These are phyloP conservation scores for Lachnellula subtilissima DNA, from an alignment of 2,329 filamentous ascomycete species.

Conservation along the genomic window DNA sequence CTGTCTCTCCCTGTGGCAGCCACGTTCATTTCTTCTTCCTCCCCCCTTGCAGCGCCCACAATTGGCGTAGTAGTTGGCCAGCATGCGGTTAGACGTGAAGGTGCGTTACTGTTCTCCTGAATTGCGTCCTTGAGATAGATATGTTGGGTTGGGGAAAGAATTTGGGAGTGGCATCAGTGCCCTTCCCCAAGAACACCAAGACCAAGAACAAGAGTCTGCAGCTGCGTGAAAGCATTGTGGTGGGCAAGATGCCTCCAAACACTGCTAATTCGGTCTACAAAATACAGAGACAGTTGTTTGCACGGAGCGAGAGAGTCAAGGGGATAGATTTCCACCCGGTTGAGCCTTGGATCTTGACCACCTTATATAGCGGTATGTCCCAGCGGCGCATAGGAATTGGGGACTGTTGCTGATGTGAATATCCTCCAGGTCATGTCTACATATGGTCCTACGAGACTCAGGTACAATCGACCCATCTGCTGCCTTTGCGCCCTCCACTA, in stretches of 20 bases:
- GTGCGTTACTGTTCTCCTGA: slow-evolving; percentile 34
- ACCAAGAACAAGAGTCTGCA: slow-evolving; percentile 18
- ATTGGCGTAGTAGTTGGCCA: slow-evolving; percentile 24
- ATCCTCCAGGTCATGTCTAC: slow-evolving; percentile 79
- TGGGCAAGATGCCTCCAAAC: slow-evolving; percentile 18
- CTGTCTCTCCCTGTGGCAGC: slow-evolving; percentile 18
- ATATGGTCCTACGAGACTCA: slow-evolving; percentile 99
- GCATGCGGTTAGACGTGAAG: slow-evolving; percentile 58
- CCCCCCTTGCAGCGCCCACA: slow-evolving; percentile 13
- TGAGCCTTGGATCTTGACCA: slow-evolving; percentile 95
- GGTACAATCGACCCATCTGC: slow-evolving; percentile 33
- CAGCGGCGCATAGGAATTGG: slow-evolving; percentile 14
- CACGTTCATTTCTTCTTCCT: slow-evolving; percentile 17
- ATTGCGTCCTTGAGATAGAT: slow-evolving; percentile 1
- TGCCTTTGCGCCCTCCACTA: slow-evolving; percentile 4
- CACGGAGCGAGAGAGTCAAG: slow-evolving; percentile 93
- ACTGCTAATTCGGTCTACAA: slow-evolving; percentile 34
- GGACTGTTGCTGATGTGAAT: slow-evolving; percentile 24
- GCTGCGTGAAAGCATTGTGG: slow-evolving; percentile 17
- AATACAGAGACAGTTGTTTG: slow-evolving; percentile 71
- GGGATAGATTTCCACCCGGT: slow-evolving; percentile 95
- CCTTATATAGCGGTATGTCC: slow-evolving; percentile 81
- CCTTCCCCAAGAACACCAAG: not conserved
- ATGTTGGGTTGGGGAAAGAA: not conserved
- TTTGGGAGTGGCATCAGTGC: slow-evolving; percentile 7